These are phyloP conservation scores for Agaricus blazei DNA, from an alignment of 768 basidiomycete species.

Conservation along the genomic window DNA sequence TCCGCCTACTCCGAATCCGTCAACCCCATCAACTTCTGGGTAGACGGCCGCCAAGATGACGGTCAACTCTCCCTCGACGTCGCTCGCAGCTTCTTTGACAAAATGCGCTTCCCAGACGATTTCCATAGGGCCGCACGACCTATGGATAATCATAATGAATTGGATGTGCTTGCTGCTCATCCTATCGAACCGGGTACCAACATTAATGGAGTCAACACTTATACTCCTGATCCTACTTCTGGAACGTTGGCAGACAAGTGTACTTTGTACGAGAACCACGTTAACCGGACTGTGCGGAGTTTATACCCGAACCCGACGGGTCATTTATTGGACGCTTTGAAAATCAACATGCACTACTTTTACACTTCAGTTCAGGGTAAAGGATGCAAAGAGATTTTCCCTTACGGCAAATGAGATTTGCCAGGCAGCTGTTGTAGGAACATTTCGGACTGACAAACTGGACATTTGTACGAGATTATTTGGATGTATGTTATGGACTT, in stretches of 20 bases:
- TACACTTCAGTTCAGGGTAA: no score
- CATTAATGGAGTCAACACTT: slow-evolving; percentile 10
- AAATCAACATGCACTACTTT: no score
- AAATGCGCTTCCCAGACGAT: slow-evolving; percentile 14
- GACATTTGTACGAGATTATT: no score
- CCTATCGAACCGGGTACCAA: slow-evolving; percentile 15
- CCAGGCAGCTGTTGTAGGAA: no score
- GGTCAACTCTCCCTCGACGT: slow-evolving; percentile 10
- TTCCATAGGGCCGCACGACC: slow-evolving; percentile 12
- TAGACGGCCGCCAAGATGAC: slow-evolving; percentile 15
- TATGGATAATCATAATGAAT: not conserved
- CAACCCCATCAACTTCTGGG: slow-evolving; percentile 15
- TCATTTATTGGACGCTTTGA: no score
- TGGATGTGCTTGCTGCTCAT: not conserved
- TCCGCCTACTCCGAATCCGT: slow-evolving; percentile 13
- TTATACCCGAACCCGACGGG: slow-evolving; percentile 18
- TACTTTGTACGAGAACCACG: slow-evolving; percentile 14
- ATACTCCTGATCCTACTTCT: slow-evolving; percentile 11
- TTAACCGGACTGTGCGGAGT: slow-evolving; percentile 11
- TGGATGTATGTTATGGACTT: no score
- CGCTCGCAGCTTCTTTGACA: slow-evolving; percentile 16
- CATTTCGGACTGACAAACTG: no score
- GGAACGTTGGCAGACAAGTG: slow-evolving; percentile 10
- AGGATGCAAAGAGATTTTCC: no score
- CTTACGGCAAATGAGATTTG: no score